phyloP scores from a whole-genome alignment of 2,329 filamentous ascomycete species.

The Alternaria tenuissima region DNA sequence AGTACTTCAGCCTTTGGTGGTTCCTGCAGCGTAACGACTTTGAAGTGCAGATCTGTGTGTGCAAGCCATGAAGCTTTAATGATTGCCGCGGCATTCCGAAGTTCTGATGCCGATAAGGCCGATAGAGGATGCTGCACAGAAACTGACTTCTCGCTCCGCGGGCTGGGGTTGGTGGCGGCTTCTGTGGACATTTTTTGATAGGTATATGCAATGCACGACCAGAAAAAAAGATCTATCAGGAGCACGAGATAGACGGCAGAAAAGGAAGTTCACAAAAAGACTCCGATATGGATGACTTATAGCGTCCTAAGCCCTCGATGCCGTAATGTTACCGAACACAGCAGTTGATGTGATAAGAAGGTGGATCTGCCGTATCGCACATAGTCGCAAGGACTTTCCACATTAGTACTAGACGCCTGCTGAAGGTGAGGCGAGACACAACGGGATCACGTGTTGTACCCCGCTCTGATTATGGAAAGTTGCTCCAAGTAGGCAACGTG shows the following conservation, averaged over 20 bases:
- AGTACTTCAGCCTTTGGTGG: constrained; percentile 67
- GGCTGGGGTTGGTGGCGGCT: constrained; percentile 32
- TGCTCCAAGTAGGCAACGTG: background rate
- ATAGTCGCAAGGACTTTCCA: constrained; percentile 38
- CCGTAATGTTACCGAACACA: constrained; percentile 13
- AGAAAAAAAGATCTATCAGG: background rate
- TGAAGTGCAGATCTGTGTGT: constrained; percentile 67
- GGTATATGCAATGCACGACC: background rate
- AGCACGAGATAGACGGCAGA: background rate
- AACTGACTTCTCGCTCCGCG: constrained; percentile 31
- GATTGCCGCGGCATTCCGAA: constrained; percentile 54
- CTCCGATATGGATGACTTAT: background rate
- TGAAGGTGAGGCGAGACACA: background rate
- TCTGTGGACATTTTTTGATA: constrained; percentile 40
- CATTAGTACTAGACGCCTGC: constrained; percentile 23
- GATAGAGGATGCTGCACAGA: constrained; percentile 61
- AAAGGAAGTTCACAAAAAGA: background rate
- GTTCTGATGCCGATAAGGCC: constrained; percentile 47
- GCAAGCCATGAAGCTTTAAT: constrained; percentile 64
- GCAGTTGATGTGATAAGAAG: constrained; percentile 30
- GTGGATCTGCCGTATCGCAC: constrained; percentile 23
- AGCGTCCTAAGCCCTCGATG: background rate
- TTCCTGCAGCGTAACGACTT: constrained; percentile 72
- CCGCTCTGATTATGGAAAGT: constrained; percentile 9
- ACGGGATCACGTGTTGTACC: constrained; percentile 22